Conservation (phyloP, 73 alveolate genomes). For the Paramecium tetraurelia region DNA sequence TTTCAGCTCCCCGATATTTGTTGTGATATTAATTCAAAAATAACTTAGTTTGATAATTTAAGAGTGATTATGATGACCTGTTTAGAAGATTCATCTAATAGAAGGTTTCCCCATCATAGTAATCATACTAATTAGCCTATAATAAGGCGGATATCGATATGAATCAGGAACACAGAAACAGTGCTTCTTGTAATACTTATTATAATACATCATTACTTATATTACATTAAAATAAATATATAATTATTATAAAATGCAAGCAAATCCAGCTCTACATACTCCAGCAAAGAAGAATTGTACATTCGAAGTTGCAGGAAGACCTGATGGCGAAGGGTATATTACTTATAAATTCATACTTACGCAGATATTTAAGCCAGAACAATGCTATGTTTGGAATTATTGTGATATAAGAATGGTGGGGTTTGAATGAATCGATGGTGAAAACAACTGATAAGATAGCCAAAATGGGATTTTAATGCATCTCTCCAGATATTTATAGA, state of each 20-base stretch:
- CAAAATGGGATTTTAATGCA: conserved; percentile 44
- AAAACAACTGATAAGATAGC: conserved; percentile 38
- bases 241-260: neutral
- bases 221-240: neutral
- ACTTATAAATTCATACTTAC: neutral
- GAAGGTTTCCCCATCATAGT: too few relatives aligned
- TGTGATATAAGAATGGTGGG: conserved; percentile 65
- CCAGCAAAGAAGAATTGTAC: neutral
- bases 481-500: conserved; percentile 61
- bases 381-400: conserved; percentile 43
- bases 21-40: too few relatives aligned
- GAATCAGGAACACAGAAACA: neutral
- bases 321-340: conserved; percentile 21
- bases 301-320: conserved; percentile 31
- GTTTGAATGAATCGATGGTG: conserved; percentile 41
- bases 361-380: neutral
- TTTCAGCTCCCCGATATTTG: too few relatives aligned
- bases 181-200: neutral
- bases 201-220: neutral
- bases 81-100: too few relatives aligned
- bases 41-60: too few relatives aligned
- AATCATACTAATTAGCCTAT: too few relatives aligned
- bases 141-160: too few relatives aligned
- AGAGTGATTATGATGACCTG: too few relatives aligned
- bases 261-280: neutral